Evolutionary conservation across 108 stramenopile genomes (phyloP).

Genomic region (Nannochloropsis salina): DNA sequence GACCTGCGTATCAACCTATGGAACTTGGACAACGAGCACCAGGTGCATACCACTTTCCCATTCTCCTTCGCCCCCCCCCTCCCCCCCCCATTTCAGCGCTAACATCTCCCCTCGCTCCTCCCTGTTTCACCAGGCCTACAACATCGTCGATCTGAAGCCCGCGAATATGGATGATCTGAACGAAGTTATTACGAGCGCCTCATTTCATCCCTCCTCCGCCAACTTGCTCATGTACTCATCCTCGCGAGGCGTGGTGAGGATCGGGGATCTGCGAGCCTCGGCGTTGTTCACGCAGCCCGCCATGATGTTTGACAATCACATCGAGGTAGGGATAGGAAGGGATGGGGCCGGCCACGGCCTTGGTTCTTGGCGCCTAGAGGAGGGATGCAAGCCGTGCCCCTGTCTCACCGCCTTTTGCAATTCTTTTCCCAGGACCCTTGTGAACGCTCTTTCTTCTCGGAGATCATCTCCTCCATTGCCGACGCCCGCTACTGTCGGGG

Average conservation of each 20-base stretch:
- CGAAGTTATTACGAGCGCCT: conserved; percentile 64
- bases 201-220: conserved; percentile 60
- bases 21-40: conserved; percentile 50
- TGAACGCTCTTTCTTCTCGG: conserved; percentile 60
- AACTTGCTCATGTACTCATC: conserved; percentile 58
- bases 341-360: neutral
- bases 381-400: neutral
- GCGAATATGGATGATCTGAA: conserved; percentile 65
- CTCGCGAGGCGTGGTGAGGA: conserved; percentile 45
- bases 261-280: conserved; percentile 49
- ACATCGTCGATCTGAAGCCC: conserved; percentile 66
- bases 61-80: neutral
- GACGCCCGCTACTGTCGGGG: conserved; percentile 53
- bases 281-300: neutral
- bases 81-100: neutral
- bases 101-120: neutral
- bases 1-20: conserved; percentile 66
- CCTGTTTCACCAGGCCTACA: neutral
- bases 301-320: neutral
- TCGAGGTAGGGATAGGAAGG: neutral
- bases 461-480: conserved; percentile 59
- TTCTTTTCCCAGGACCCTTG: conserved; percentile 39
- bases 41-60: neutral
- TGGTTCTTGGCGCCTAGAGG: neutral
- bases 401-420: conserved; percentile 18